These are phyloP conservation scores for Agaricales sp. DNA, from an alignment of 1,284 basidiomycete species.

Conservation along the genomic window DNA sequence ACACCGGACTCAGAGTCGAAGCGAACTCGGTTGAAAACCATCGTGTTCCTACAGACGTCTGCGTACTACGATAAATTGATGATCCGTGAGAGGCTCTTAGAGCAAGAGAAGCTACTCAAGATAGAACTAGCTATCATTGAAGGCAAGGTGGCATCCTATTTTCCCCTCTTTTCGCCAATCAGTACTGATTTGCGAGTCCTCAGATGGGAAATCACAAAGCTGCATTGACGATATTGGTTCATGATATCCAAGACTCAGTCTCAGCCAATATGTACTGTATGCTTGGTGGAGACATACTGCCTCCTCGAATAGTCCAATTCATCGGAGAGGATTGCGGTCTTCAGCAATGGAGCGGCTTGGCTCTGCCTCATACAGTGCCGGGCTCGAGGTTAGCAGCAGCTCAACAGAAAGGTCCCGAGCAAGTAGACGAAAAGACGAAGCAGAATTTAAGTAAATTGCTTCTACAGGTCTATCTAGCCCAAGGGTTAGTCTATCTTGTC, in stretches of 20 bases:
- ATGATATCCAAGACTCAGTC: conserved; percentile 58
- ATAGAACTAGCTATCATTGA: conserved; percentile 75
- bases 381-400: too few species aligned
- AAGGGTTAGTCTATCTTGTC: too few species aligned
- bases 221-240: conserved; percentile 61
- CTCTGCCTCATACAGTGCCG: not conserved
- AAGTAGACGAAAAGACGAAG: conserved; percentile 44
- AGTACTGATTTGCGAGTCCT: conserved; percentile 8
- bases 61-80: conserved; percentile 48
- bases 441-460: conserved; percentile 57
- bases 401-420: too few species aligned
- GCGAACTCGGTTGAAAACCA: conserved; percentile 60
- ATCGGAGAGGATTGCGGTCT: conserved; percentile 43
- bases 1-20: conserved; percentile 71
- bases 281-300: conserved; percentile 61
- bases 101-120: conserved; percentile 41
- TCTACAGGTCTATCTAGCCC: conserved; percentile 67
- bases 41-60: conserved; percentile 73
- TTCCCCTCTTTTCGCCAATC: not conserved
- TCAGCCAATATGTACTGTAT: conserved; percentile 80
- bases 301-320: conserved; percentile 44
- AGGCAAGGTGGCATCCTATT: conserved; percentile 51
- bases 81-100: conserved; percentile 37
- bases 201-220: conserved; percentile 57
- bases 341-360: conserved; percentile 33